Base-by-base conservation (phyloP, 768 basidiomycete genomes). In the Postia placenta region DNA sequence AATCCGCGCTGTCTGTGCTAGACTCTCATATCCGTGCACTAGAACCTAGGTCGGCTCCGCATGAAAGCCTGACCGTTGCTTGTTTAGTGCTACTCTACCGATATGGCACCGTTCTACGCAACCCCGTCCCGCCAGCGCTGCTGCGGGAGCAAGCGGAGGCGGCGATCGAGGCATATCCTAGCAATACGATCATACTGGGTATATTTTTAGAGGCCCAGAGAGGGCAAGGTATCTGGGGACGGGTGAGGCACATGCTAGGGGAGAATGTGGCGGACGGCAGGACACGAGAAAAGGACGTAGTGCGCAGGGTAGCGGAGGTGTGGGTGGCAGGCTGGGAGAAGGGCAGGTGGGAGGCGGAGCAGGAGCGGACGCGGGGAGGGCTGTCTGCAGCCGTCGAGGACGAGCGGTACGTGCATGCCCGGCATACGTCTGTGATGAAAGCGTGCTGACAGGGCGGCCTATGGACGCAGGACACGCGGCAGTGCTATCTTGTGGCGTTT, bases 301-400 rank as follows among this genome's bases (percentile, higher is more conserved):
- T 72, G 35, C 69, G 85, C 59, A 69, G 83, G 48, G 66, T 78
- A 3, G 72, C 78, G 53, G 87, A 92, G 56, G 78, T 88, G 0
- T 92, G 89, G 88, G 69, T 87, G 1, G 79, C 81, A 9, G 75
- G 83, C n/a, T 89, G 87, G 87, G 83, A 87, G 64, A 75, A 69
- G 59, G 80, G 82, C 1, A 72, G 80, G 30, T 90, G 88, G 87
- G 68, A 73, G 42, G 71, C 68, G 42, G 87, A 91, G 63, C 65
- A 77, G 35, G 88, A 92, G 64, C 74, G 88, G 48, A 83, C 81
- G 28, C 67, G 89, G 53, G 77, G 68, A 53, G 79, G 83, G 28
- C 66, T 92, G 53, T 67, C 71, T 27, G 70, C 71, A 7, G 86
- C 86, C 9, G 71, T 84, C 26, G 78, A 84, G 56, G 75, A 73